These are phyloP conservation scores for Cytospora piceae DNA, from an alignment of 2,329 filamentous ascomycete species.

Conservation along the genomic window DNA sequence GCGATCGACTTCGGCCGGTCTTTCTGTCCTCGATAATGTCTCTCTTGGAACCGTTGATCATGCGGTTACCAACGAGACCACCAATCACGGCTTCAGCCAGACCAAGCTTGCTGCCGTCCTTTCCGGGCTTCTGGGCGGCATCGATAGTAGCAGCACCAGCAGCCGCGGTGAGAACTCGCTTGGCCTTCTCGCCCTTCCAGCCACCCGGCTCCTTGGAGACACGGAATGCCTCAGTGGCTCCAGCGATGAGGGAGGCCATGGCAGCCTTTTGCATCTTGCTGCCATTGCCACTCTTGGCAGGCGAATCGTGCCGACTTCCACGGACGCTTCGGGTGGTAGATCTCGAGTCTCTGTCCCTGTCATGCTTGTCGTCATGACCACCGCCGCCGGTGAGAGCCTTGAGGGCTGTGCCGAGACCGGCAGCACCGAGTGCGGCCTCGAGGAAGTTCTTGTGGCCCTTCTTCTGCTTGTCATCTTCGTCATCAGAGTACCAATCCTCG, in stretches of 20 bases:
- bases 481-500: slow-evolving; percentile 60
- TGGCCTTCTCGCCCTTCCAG: slow-evolving; percentile 90
- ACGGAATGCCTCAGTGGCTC: slow-evolving; percentile 89
- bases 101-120: slow-evolving; percentile 81
- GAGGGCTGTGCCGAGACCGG: slow-evolving; percentile 63
- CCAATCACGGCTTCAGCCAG: slow-evolving; percentile 86
- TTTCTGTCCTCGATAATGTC: slow-evolving; percentile 64
- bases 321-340: slow-evolving; percentile 55
- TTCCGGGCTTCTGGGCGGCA: slow-evolving; percentile 69
- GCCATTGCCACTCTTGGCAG: slow-evolving; percentile 48
- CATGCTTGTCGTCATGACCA: slow-evolving; percentile 43
- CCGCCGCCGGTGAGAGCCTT: slow-evolving; percentile 60
- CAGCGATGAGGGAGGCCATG: slow-evolving; percentile 87
- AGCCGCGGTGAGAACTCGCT: slow-evolving; percentile 87
- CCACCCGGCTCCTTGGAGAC: slow-evolving; percentile 85
- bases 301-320: slow-evolving; percentile 55
- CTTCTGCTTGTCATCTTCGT: slow-evolving; percentile 58
- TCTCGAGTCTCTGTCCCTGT: slow-evolving; percentile 37
- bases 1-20: slow-evolving; percentile 69
- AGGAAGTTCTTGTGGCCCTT: slow-evolving; percentile 68
- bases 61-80: slow-evolving; percentile 81
- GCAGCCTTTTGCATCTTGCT: slow-evolving; percentile 81
- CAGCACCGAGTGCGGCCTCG: slow-evolving; percentile 64
- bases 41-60: slow-evolving; percentile 78
- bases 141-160: slow-evolving; percentile 85